Evolutionary conservation across 2,329 filamentous ascomycete species (phyloP).

Genomic region (Nemania serpens): DNA sequence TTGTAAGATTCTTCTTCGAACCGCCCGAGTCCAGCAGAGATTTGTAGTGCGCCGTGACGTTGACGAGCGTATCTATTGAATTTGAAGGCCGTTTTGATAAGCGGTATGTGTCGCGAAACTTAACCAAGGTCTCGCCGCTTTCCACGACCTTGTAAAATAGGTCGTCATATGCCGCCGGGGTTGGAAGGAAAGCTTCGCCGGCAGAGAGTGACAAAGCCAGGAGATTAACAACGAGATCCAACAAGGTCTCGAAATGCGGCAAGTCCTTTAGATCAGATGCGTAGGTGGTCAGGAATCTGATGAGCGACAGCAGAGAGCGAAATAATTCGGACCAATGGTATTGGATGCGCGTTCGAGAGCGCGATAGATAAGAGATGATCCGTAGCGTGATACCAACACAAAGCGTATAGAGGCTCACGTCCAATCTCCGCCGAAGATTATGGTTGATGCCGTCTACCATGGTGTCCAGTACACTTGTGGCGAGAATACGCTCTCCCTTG

Average conservation of each 20-base stretch:
- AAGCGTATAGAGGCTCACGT: conserved; percentile 82
- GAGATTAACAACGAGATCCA: conserved; percentile 79
- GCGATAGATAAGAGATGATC: conserved; percentile 81
- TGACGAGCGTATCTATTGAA: conserved; percentile 84
- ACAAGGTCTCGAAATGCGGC: conserved; percentile 71
- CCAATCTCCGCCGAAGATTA: conserved; percentile 83
- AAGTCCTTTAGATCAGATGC: conserved; percentile 73
- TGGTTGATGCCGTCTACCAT: conserved; percentile 93
- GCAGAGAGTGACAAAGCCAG: conserved; percentile 82
- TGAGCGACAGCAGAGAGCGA: conserved; percentile 82
- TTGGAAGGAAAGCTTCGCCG: conserved; percentile 89
- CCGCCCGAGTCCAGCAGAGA: conserved; percentile 62
- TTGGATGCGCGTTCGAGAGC: conserved; percentile 76
- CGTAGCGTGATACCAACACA: conserved; percentile 82
- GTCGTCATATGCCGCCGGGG: conserved; percentile 87
- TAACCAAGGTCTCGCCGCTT: conserved; percentile 78
- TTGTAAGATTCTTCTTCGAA: conserved; percentile 69
- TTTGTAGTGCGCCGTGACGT: conserved; percentile 84
- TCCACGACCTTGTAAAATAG: conserved; percentile 98
- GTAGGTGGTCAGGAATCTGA: conserved; percentile 90
- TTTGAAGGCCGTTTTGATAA: conserved; percentile 62
- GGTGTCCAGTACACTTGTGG: conserved; percentile 79
- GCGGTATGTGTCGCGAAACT: conserved; percentile 79
- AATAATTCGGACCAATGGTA: conserved; percentile 98
- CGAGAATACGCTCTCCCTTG: conserved; percentile 72